Evolutionary conservation across 106 monocot species (phyloP).

Genomic region (Agapanthus africanus): DNA sequence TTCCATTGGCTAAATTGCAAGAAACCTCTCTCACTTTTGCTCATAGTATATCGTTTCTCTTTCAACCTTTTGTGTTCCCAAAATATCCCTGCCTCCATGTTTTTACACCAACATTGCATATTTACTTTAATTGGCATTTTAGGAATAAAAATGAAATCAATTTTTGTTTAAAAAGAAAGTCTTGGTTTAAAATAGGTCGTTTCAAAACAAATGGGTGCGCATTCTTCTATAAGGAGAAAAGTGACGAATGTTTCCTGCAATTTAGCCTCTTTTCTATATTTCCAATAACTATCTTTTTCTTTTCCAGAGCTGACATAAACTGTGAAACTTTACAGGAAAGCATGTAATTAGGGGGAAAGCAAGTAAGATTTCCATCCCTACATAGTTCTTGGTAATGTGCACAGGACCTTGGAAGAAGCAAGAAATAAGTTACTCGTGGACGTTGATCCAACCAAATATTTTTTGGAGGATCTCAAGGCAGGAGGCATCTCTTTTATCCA

Average conservation of each 20-base stretch:
- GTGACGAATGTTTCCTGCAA: no score
- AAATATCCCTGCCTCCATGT: neutral
- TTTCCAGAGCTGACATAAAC: neutral
- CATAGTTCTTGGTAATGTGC: slow-evolving; percentile 16
- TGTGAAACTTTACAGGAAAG: slow-evolving; percentile 41
- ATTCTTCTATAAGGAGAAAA: no score
- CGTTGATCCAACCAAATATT: slow-evolving; percentile 78
- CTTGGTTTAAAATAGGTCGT: neutral
- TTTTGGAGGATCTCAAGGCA: slow-evolving; percentile 71
- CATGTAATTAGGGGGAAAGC: slow-evolving; percentile 56
- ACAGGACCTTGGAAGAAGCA: slow-evolving; percentile 34
- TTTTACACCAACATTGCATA: neutral
- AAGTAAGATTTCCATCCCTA: slow-evolving; percentile 72
- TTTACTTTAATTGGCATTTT: neutral
- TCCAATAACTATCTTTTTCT: neutral
- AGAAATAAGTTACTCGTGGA: slow-evolving; percentile 71
- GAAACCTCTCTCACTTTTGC: no score
- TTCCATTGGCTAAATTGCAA: no score
- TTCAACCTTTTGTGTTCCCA: neutral
- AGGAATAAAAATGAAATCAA: neutral
- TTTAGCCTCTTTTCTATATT: no score
- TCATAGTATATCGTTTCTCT: no score
- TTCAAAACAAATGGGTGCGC: no score
- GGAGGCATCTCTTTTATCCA: neutral
- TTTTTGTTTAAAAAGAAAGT: neutral